Conservation (phyloP, 495 filamentous ascomycete species). For the Talaromyces nanjingensis region DNA sequence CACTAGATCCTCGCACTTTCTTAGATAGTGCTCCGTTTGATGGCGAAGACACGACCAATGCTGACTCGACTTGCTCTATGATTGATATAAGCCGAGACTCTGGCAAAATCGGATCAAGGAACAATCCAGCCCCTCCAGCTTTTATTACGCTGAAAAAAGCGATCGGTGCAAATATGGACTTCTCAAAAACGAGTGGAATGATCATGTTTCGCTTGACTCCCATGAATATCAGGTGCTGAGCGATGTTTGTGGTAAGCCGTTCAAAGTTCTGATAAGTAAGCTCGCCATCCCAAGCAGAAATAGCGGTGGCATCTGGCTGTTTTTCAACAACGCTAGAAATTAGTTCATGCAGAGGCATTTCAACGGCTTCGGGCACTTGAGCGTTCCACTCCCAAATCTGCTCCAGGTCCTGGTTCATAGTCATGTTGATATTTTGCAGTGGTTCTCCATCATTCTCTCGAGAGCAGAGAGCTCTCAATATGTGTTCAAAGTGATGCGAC, state of each 20-base stretch:
- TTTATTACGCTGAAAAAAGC: slow-evolving; percentile 41
- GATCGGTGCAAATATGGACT: slow-evolving; percentile 31
- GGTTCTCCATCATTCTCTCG: background rate
- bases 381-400: slow-evolving; percentile 19
- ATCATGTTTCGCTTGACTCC: background rate
- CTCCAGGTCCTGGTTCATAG: background rate
- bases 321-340: slow-evolving; percentile 19
- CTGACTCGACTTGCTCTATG: background rate
- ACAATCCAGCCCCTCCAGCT: slow-evolving; percentile 36
- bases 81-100: slow-evolving; percentile 19
- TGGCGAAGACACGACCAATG: background rate
- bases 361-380: slow-evolving; percentile 16
- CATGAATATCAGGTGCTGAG: slow-evolving; percentile 2
- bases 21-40: background rate
- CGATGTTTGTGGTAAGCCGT: slow-evolving; percentile 21
- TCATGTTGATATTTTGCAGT: background rate
- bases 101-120: slow-evolving; percentile 34
- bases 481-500: background rate
- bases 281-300: slow-evolving; percentile 40
- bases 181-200: slow-evolving; percentile 22
- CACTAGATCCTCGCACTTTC: background rate
- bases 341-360: slow-evolving; percentile 11
- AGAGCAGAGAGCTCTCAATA: background rate
- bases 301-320: slow-evolving; percentile 29
- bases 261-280: slow-evolving; percentile 33